A percentile compares a stretch with the other conserved stretches of the same genome.
These are phyloP conservation scores for Clavariopsis aquatica DNA, from an alignment of 495 filamentous ascomycete genomes.

Conservation along the genomic window DNA sequence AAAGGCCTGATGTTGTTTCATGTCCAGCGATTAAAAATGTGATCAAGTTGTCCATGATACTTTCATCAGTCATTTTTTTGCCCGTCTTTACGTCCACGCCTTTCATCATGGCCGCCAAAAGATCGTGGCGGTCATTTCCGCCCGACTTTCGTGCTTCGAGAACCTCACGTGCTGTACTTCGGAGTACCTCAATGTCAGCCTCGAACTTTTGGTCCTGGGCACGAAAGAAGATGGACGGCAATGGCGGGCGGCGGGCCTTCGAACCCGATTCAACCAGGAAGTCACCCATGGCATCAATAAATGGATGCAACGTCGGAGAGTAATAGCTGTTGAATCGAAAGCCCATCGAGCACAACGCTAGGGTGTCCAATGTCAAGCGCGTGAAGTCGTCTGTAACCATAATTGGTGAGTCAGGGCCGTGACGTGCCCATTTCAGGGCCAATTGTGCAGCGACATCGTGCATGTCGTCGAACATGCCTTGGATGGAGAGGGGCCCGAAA, in stretches of 20 bases:
- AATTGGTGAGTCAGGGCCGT: constrained; percentile 59
- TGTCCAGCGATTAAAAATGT: constrained; percentile 41
- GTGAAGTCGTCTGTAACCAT: constrained; percentile 71
- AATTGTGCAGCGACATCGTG: constrained; percentile 71
- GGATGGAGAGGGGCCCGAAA: constrained; percentile 71
- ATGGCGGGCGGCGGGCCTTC: constrained; percentile 52
- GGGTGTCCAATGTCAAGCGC: constrained; percentile 69
- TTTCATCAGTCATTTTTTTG: neutral
- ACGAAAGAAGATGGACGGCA: constrained; percentile 54
- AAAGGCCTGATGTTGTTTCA: constrained; percentile 42
- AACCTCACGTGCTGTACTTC: neutral
- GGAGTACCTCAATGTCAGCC: neutral
- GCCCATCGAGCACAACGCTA: constrained; percentile 71
- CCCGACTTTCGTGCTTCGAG: neutral
- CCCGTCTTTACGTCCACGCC: neutral
- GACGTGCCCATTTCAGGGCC: constrained; percentile 73
- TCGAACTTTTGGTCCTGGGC: constrained; percentile 56
- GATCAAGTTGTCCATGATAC: constrained; percentile 18
- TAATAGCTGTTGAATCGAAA: constrained; percentile 78
- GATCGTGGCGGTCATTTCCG: constrained; percentile 19
- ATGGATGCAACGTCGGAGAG: constrained; percentile 52
- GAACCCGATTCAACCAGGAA: constrained; percentile 58
- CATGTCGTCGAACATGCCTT: constrained; percentile 56
- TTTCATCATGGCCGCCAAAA: constrained; percentile 39
- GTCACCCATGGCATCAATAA: constrained; percentile 64